phyloP scores from a whole-genome alignment of 352 stramenopile species.

The Globisporangium viniferum region DNA sequence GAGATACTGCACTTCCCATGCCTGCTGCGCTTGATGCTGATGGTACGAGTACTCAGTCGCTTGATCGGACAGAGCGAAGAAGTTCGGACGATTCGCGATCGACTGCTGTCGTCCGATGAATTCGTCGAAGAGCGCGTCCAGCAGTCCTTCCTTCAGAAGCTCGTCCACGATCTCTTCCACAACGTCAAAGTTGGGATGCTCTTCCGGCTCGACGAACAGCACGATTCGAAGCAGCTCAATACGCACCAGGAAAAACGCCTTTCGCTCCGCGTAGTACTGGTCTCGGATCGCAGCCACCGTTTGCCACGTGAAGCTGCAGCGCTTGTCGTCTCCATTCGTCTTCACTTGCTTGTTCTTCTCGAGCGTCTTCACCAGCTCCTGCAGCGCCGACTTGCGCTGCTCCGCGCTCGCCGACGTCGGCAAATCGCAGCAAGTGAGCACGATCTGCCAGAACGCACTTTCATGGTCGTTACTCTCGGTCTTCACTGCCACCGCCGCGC shows the following conservation, averaged over 20 bases:
- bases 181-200: constrained; percentile 30
- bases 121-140: constrained; percentile 56
- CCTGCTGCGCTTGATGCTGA: constrained; percentile 28
- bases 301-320: constrained; percentile 16
- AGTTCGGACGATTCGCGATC: constrained; percentile 26
- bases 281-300: constrained; percentile 24
- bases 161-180: constrained; percentile 43
- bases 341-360: constrained; percentile 4
- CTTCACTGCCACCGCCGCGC: not conserved
- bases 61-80: constrained; percentile 27
- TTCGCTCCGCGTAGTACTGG: constrained; percentile 38
- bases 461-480: constrained; percentile 1
- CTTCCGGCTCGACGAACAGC: constrained; percentile 19
- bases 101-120: constrained; percentile 35
- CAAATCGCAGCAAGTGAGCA: constrained; percentile 30
- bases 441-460: constrained; percentile 24
- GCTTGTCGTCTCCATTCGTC: constrained; percentile 1
- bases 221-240: constrained; percentile 52
- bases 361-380: constrained; percentile 10
- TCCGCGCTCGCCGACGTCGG: constrained; percentile 23
- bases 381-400: constrained; percentile 28
- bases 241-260: constrained; percentile 48
- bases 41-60: constrained; percentile 9
- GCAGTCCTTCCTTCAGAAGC: constrained; percentile 52
- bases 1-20: constrained; percentile 59